A percentile compares a stretch with the other conserved stretches of the same genome.
Conservation (phyloP, 768 basidiomycete species). For the Fomitopsis serialis region DNA sequence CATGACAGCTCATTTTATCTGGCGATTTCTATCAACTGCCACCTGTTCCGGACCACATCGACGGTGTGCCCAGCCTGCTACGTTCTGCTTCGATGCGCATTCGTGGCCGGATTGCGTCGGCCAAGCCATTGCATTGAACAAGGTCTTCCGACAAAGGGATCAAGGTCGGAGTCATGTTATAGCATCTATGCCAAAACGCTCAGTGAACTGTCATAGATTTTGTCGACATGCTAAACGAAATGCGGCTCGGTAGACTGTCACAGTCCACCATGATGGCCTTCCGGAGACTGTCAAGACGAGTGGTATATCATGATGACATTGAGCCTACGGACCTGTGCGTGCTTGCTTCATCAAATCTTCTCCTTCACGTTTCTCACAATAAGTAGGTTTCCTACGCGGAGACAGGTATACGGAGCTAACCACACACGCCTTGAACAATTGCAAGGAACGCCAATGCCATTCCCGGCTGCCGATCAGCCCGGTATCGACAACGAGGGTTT, state of each 20-base stretch:
- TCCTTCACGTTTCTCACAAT: no score
- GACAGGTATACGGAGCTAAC: conserved; percentile 70
- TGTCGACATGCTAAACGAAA: conserved; percentile 80
- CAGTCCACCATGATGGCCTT: conserved; percentile 43
- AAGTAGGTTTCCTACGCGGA: conserved; percentile 59
- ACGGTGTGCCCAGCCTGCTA: conserved; percentile 40
- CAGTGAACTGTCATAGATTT: conserved; percentile 32
- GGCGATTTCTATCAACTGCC: conserved; percentile 93
- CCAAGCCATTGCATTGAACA: conserved; percentile 46
- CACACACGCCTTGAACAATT: conserved; percentile 41
- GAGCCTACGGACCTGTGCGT: conserved; percentile 77
- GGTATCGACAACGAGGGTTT: conserved; percentile 41
- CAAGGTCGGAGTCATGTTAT: conserved; percentile 38
- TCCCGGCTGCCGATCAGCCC: conserved; percentile 38
- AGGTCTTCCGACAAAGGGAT: conserved; percentile 86
- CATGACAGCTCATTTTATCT: conserved; percentile 67
- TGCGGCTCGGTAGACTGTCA: conserved; percentile 70
- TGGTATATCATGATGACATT: conserved; percentile 65
- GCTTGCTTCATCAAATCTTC: neutral
- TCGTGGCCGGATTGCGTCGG: conserved; percentile 68
- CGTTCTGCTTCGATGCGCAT: conserved; percentile 76
- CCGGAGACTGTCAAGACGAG: conserved; percentile 44
- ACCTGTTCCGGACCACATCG: conserved; percentile 52
- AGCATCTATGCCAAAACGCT: neutral
- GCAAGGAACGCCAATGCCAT: conserved; percentile 31